Evolutionary conservation across 805 yeast genomes (phyloP), one percentile per base, ranked within the genome.

Genomic region (Gaillardinia entomophila): DNA sequence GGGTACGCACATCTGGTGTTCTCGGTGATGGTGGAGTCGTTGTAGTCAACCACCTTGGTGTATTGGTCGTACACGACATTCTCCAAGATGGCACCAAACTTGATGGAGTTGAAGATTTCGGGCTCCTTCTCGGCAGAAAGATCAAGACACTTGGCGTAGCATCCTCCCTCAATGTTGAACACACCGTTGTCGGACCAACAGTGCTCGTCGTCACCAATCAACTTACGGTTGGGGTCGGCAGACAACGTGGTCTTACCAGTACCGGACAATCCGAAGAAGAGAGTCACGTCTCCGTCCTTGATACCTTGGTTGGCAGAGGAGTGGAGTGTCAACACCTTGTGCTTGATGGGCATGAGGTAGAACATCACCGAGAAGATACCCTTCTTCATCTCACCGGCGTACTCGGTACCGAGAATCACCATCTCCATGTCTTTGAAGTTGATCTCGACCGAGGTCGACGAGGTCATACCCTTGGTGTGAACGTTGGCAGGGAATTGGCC

Each of bases 361-460:
- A 92, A 90, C 98, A 90, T 90, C 40, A 90, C 97, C 15, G 97
- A 88, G 77, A 90, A 88, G 54, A 90, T 88, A 71, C 98, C 98
- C 73, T 90, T 90, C 75, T 90, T 90, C 98, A 90, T 90, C 73
- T 90, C 98, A 55, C 98, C 98, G 34, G 98, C 98, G 57, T 90
- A 90, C 72, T 90, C 98, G 28, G 97, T 90, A 66, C 98, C 98
- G 51, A 92, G 74, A 55, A 90, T 92, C 43, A 90, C 88, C 98
- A 92, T 90, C 71, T 92, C 98, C 96, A 89, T 89, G 48, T 77
- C 87, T 69, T 88, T 84, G 75, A 90, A 90, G 69, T 90, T 90
- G 57, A 90, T 88, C 67, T 88, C 97, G 44, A 90, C 95, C 31
- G 96, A 84, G 29, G 97, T 88, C 43, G 89, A 68, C 23, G 97